These are phyloP conservation scores for Pugionium cornutum DNA, from an alignment of 345 rosid species.

Conservation along the genomic window DNA sequence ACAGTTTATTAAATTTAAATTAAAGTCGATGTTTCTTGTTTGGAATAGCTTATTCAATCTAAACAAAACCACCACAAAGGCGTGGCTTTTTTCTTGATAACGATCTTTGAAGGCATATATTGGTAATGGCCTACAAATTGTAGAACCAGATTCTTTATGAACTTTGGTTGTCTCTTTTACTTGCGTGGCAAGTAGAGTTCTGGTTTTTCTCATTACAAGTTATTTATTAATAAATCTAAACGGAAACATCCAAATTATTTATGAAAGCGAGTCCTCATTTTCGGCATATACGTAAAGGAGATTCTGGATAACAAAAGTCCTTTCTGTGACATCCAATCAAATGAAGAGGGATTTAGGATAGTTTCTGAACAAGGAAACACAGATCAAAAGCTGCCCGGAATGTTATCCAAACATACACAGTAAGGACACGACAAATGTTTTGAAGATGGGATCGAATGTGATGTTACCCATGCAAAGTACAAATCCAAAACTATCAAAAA, in stretches of 20 bases:
- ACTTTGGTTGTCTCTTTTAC: background rate
- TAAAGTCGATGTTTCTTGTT: no score
- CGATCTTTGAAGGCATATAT: no score
- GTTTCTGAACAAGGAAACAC: background rate
- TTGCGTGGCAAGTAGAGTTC: slow-evolving; percentile 24
- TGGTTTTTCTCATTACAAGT: background rate
- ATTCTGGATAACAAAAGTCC: background rate
- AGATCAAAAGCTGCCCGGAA: background rate
- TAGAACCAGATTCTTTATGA: no score
- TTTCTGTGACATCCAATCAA: slow-evolving; percentile 6
- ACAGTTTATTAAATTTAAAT: no score
- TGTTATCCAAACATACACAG: background rate
- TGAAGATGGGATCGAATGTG: background rate
- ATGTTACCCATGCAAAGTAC: background rate
- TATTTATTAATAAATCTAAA: background rate
- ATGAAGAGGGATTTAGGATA: background rate
- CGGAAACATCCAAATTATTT: slow-evolving; percentile 1
- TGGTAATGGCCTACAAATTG: no score
- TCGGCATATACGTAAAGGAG: background rate
- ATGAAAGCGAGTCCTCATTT: slow-evolving; percentile 8
- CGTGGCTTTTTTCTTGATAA: no score
- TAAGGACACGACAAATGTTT: no score
- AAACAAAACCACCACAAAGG: no score
- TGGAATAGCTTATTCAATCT: no score
- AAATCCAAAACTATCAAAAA: no score